These are phyloP conservation scores for Ceratonia siliqua DNA, from an alignment of 306 rosid species.

Conservation along the genomic window DNA sequence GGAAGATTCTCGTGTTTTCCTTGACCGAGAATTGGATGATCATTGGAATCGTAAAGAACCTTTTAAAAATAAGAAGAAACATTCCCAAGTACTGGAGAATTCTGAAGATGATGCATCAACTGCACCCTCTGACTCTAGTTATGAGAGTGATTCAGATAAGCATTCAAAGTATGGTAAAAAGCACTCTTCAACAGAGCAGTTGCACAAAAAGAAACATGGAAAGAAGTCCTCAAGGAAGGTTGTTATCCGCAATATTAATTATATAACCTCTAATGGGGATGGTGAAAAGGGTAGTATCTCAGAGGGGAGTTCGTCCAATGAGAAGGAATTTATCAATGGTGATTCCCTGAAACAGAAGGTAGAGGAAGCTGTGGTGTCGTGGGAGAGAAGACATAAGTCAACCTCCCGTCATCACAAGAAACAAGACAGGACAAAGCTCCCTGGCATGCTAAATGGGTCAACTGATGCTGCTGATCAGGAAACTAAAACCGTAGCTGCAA, in stretches of 20 bases:
- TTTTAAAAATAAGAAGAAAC: conserved; percentile 68
- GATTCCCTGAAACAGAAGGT: conserved; percentile 82
- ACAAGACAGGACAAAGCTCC: conserved; percentile 41
- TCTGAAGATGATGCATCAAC: conserved; percentile 66
- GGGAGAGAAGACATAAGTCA: conserved; percentile 78
- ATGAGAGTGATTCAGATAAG: conserved; percentile 64
- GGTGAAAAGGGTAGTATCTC: conserved; percentile 67
- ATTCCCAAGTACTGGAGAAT: conserved; percentile 45
- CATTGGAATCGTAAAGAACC: conserved; percentile 49
- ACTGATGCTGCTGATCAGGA: conserved; percentile 42
- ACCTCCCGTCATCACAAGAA: conserved; percentile 54
- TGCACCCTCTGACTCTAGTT: conserved; percentile 60
- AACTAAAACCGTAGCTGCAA: conserved; percentile 11
- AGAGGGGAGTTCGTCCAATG: conserved; percentile 66
- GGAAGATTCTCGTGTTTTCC: conserved; percentile 56
- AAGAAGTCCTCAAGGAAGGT: conserved; percentile 86
- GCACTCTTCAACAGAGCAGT: conserved; percentile 46
- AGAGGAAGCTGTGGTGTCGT: conserved; percentile 80
- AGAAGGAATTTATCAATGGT: conserved; percentile 67
- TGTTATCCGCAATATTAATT: conserved; percentile 93
- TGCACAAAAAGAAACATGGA: conserved; percentile 57
- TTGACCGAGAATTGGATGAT: conserved; percentile 54
- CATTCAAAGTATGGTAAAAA: conserved; percentile 46
- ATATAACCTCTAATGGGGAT: conserved; percentile 84
- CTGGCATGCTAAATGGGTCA: conserved; percentile 44